A percentile compares a stretch with the other conserved stretches of the same genome.
Conservation (phyloP, 768 basidiomycete genomes). For the Rhodotorula diobovata region DNA sequence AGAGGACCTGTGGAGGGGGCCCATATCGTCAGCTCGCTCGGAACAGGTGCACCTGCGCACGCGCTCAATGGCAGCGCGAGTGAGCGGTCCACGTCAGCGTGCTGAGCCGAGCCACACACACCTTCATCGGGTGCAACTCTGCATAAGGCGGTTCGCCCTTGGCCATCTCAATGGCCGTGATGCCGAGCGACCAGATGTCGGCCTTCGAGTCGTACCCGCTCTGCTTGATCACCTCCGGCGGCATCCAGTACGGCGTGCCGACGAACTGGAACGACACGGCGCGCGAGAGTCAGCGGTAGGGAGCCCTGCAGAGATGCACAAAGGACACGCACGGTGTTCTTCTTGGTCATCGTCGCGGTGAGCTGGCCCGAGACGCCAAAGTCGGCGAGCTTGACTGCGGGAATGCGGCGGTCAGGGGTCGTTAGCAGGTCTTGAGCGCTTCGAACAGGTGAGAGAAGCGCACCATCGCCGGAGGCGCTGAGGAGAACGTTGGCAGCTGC, state of each 20-base stretch:
- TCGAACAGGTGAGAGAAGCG: slow-evolving; percentile 4
- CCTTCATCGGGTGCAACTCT: slow-evolving; percentile 99
- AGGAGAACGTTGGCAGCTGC: slow-evolving; percentile 89
- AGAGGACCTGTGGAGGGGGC: slow-evolving; percentile 74
- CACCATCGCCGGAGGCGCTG: slow-evolving; percentile 73
- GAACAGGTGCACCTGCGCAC: no score
- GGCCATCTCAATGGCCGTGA: slow-evolving; percentile 94
- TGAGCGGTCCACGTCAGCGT: no score
- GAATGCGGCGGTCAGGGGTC: fast-evolving
- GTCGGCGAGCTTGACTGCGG: slow-evolving; percentile 86
- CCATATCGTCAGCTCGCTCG: no score
- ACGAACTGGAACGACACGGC: slow-evolving; percentile 29
- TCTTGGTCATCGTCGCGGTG: slow-evolving; percentile 85
- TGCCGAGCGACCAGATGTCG: slow-evolving; percentile 97
- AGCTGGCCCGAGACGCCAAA: slow-evolving; percentile 98
- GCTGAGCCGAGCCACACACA: no score
- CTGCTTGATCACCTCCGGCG: slow-evolving; percentile 98
- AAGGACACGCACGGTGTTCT: slow-evolving; percentile 80
- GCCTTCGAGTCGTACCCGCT: slow-evolving; percentile 99
- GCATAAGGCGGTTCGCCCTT: slow-evolving; percentile 98
- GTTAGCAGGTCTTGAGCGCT: slow-evolving; percentile 1
- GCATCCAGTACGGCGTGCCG: slow-evolving; percentile 94
- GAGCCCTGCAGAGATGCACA: neutral
- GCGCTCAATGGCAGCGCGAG: no score
- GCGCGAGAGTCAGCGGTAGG: no score